Evolutionary conservation across 2,329 filamentous ascomycete genomes (phyloP), one percentile per base, ranked within the genome.

Genomic region (Seiridium unicorne): DNA sequence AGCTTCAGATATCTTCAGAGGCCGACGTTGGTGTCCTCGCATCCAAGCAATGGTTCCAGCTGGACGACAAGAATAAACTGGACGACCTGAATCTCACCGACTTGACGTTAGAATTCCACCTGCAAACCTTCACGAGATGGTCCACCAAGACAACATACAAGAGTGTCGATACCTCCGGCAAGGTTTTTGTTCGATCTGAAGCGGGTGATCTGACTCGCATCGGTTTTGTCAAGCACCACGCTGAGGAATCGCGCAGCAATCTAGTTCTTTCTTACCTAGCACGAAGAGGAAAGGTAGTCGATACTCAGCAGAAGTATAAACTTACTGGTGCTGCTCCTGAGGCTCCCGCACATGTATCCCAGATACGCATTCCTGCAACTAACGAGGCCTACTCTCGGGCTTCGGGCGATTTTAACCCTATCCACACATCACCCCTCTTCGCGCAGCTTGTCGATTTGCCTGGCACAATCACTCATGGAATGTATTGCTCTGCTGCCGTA

Each of bases 1-100:
- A 97, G 76, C 81, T 98, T 36, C 89, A 94, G 70, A 84, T 98
- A 55, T 88, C 84, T 13, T 92, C 91, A 5, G 88, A 84, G 73
- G 95, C 93, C 78, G 94, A 98, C 69, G 89, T 98, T 40, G 93
- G 94, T 57, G 89, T 98, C 44, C 84, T 98, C 51, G 90, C 90
- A 68, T 96, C 93, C 38, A 98, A 98, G 85, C 90, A 97, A 74
- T 98, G 94, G 94, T 96, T 98, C 83, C 87, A 88, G 65, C 80
- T 96, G 44, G 92, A 97, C 44, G 83, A 85, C 32, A 91, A 93
- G 65, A 87, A 91, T 61, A 91, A 97, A 67, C 84, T 97, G 40
- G 91, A 92, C 63, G 40, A 60, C 47, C 38, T 60, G 40, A 51
- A 61, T 36, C 55, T 61, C 3, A 58, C 55, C 1, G 59, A 61